Base-by-base conservation (phyloP, 345 rosid genomes). In the Citrus sp. region DNA sequence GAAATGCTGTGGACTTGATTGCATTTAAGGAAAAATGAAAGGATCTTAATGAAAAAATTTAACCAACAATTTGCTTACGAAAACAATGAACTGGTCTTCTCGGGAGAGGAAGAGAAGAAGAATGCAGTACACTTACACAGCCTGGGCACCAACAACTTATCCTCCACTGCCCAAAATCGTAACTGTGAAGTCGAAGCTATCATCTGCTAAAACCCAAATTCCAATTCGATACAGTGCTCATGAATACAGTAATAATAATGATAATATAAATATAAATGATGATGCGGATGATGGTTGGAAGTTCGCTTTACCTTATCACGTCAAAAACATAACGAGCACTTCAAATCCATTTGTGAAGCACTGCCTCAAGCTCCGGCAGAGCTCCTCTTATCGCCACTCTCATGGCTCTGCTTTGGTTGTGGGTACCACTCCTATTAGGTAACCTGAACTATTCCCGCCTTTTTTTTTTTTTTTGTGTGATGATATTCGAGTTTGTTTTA, bases 341-440 rank as follows among this genome's bases (percentile, higher is more conserved):
- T 81, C 97, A 54, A 95, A 95, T 85, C 90, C 98, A 38, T 92
- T 92, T 78, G 90, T 95, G 40, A 93, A 91, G 82, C 98, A 93
- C 87, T 95, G 99, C 78, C 86, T 91, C 61, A 95, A 91, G 90
- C 98, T 95, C 63, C 88, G 88, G 9, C 91, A 83, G 56, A 90
- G 87, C 89, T 87, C 99, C 51, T 87, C 95, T 78, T 93, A 95
- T 72, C 97, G 99, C 68, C 94, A 91, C 84, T 79, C 89, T 51
- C 94, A 93, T 85, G 84, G 85, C 74, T 89, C 94, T 65, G 93
- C 84, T 86, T 90, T 95, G 32, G 87, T 95, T 81, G 90, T 95
- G 72, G 98, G 99, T 61, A 68, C 91, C 56, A 87, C 90, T 56
- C 94, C 98, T 76, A 92, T 95, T 72, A 91, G 95, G 98, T 94